Evolutionary conservation across 2,329 filamentous ascomycete species (phyloP).

Genomic region (Alternaria burnsii): DNA sequence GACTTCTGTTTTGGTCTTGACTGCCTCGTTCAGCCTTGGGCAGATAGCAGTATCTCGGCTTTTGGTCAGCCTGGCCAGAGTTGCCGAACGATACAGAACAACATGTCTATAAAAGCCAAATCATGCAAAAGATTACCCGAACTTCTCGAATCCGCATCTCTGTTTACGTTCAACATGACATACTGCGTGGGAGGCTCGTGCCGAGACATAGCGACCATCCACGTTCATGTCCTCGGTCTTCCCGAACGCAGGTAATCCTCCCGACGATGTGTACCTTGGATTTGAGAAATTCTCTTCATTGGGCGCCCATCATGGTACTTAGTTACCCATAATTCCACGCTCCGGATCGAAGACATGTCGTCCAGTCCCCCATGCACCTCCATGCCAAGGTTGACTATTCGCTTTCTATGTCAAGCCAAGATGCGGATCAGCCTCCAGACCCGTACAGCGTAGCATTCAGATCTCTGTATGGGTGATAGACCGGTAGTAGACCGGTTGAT

Average conservation of each 20-base stretch:
- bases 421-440: conserved; percentile 11
- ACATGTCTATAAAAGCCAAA: background rate
- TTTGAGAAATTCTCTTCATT: conserved; percentile 29
- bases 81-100: background rate
- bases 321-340: conserved; percentile 1
- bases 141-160: background rate
- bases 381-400: conserved; percentile 27
- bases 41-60: background rate
- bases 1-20: background rate
- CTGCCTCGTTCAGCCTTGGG: background rate
- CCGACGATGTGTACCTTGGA: conserved; percentile 22
- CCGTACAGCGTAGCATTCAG: conserved; percentile 20
- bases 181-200: conserved; percentile 12
- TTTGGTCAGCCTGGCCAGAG: background rate
- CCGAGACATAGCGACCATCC: conserved; percentile 3
- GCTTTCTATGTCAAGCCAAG: conserved; percentile 29
- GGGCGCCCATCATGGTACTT: conserved; percentile 45
- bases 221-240: conserved; percentile 11
- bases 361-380: conserved; percentile 16
- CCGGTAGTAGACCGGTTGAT: conserved; percentile 12
- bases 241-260: conserved; percentile 22
- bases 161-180: conserved; percentile 16
- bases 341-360: conserved; percentile 16
- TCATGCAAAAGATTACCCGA: background rate
- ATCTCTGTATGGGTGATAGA: conserved; percentile 6